Evolutionary conservation across 2,329 filamentous ascomycete species (phyloP), one percentile per base, ranked within the genome.

Genomic region (Aspergillus sp.): DNA sequence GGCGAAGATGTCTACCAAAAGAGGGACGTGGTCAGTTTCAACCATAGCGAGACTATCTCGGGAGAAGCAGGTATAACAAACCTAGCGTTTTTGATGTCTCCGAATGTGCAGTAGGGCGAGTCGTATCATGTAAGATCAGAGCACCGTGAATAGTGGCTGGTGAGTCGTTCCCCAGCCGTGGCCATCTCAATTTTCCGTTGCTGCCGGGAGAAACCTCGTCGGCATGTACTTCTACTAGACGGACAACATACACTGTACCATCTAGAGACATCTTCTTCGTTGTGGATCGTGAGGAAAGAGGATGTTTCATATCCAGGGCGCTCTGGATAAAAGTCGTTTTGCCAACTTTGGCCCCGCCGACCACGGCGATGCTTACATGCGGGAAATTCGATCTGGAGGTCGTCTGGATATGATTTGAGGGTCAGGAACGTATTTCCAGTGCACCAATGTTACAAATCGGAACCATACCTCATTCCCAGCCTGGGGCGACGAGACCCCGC

Each of bases 81-180:
- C 93, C 87, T 71, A 96, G 80, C 61, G 90, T 86, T 66, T 89
- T 84, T 41, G 90, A 88, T 55, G 96, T 81, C 59, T 89, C 85
- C 58, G 83, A 82, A 66, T 96, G 85, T 71, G 88, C 93, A 59
- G 87, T 85, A 65, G 86, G 83, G 71, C 90, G 89, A 74, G 87
- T 90, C 45, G 96, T 89, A 81, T 97, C 91, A 80, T 96, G 96
- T 49, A 98, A 79, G 58, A 93, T 85, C 66, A 97, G 78, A 46
- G 90, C 91, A 19, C 90, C 93, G 68, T 98, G 90, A 68, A 96
- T 84, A 41, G 82, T 84, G 50, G 91, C 90, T 59, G 90, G 82
- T 60, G 87, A 82, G 59, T 90, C 90, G 69, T 88, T 78, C 43
- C 81, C 71, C 21, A 74, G 76, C 35, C 78, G 76, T 40, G 85